phyloP scores from a whole-genome alignment of 2,329 filamentous ascomycete species.

The Trichophyton equinum region DNA sequence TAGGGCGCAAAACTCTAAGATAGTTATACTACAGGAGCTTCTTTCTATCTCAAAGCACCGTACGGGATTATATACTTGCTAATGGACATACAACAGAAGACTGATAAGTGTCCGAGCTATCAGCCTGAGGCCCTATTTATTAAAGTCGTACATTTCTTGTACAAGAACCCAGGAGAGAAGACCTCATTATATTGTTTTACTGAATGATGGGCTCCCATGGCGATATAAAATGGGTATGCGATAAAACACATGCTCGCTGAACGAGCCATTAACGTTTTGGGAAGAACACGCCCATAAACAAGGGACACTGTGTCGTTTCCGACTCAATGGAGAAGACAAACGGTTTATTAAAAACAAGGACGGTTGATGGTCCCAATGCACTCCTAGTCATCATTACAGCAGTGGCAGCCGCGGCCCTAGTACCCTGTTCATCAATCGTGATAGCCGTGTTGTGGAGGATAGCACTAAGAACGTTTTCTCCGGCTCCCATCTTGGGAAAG shows the following conservation, averaged over 20 bases:
- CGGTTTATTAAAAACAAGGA: background rate
- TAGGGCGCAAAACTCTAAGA: background rate
- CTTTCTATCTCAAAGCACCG: background rate
- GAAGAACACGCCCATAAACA: constrained; percentile 1
- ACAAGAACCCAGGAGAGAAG: too few relatives aligned
- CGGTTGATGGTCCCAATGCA: background rate
- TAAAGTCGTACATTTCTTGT: too few relatives aligned
- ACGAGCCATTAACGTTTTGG: background rate
- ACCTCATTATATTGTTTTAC: too few relatives aligned
- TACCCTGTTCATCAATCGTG: constrained; percentile 1
- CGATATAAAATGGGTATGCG: too few relatives aligned
- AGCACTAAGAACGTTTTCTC: background rate
- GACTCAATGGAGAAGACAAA: background rate
- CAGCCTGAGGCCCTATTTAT: too few relatives aligned
- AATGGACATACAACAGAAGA: too few relatives aligned
- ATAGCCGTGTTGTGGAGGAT: background rate
- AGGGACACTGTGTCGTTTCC: background rate
- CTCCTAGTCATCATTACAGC: background rate
- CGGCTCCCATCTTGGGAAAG: background rate
- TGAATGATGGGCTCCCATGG: too few relatives aligned
- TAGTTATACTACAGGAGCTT: background rate
- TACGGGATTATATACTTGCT: background rate
- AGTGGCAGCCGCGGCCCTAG: background rate
- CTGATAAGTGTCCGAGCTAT: too few relatives aligned
- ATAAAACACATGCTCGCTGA: background rate